Conservation (phyloP, 805 yeast species). For the Candida pini region DNA sequence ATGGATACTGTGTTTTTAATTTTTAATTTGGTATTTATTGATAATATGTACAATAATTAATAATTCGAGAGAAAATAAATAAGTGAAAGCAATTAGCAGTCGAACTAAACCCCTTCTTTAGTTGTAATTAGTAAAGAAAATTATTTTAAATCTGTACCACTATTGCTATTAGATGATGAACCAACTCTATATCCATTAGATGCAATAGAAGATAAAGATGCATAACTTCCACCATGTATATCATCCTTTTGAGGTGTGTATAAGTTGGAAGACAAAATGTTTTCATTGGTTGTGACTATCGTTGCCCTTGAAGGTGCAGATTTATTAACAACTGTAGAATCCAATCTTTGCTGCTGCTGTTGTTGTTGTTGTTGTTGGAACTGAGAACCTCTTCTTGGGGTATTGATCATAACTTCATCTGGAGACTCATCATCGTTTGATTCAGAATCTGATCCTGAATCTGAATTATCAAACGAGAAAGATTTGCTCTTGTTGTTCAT, state of each 20-base stretch:
- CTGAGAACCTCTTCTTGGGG: constrained; percentile 10
- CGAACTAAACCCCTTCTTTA: too few relatives aligned
- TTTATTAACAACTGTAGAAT: not conserved
- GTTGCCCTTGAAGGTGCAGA: constrained; percentile 3
- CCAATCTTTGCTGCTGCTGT: constrained; percentile 1
- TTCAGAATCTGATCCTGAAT: constrained; percentile 25
- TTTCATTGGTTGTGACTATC: constrained; percentile 10
- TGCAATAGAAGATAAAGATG: constrained; percentile 8
- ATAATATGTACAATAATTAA: too few relatives aligned
- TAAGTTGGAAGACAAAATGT: constrained; percentile 4
- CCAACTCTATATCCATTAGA: constrained; percentile 4
- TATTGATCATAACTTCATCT: constrained; percentile 14
- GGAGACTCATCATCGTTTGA: constrained; percentile 9
- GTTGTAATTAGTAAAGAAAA: too few relatives aligned
- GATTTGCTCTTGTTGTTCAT: too few relatives aligned
- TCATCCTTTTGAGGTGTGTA: not conserved
- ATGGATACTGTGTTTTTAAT: too few relatives aligned
- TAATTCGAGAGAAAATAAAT: too few relatives aligned
- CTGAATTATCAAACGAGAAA: constrained; percentile 33
- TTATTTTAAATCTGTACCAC: too few relatives aligned
- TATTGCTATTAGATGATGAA: not conserved
- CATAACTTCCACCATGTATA: constrained; percentile 4
- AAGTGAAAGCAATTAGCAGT: too few relatives aligned
- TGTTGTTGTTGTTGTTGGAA: constrained; percentile 5
- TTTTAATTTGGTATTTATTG: too few relatives aligned